phyloP scores from a whole-genome alignment of 2,329 filamentous ascomycete species.

The Colletotrichum sp. region DNA sequence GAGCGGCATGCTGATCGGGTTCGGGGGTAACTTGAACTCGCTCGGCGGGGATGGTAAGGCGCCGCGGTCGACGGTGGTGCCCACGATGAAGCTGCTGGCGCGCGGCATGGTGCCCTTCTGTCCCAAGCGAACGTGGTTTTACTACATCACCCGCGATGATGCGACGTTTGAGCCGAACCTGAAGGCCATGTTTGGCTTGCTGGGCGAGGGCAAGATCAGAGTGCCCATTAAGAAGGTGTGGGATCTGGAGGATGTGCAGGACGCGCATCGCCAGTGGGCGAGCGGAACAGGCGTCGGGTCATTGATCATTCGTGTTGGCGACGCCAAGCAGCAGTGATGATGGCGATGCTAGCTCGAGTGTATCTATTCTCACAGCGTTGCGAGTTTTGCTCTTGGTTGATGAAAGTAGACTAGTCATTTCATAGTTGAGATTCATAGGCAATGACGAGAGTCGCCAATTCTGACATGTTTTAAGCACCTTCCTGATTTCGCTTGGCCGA shows the following conservation, averaged over 20 bases:
- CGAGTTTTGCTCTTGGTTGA: not conserved
- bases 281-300: conserved; percentile 39
- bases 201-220: conserved; percentile 33
- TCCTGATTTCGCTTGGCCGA: not conserved
- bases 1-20: conserved; percentile 45
- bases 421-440: not conserved
- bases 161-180: conserved; percentile 35
- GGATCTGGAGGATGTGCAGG: conserved; percentile 43
- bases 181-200: conserved; percentile 33
- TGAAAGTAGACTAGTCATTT: not conserved
- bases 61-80: conserved; percentile 34
- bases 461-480: not conserved
- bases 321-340: not conserved
- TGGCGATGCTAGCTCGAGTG: not conserved
- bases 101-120: conserved; percentile 16
- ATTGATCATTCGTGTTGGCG: conserved; percentile 33
- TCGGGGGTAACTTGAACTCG: conserved; percentile 38
- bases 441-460: not conserved
- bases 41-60: conserved; percentile 32
- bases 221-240: conserved; percentile 44
- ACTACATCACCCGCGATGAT: conserved; percentile 38
- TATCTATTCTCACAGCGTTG: not conserved
- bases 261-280: conserved; percentile 42
- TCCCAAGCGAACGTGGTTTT: conserved; percentile 38
- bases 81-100: conserved; percentile 39